Percentiles rank a stretch among this genome's conserved stretches.
phyloP scores from a whole-genome alignment of 2,329 filamentous ascomycete species.

The Trichoderma asperellum region DNA sequence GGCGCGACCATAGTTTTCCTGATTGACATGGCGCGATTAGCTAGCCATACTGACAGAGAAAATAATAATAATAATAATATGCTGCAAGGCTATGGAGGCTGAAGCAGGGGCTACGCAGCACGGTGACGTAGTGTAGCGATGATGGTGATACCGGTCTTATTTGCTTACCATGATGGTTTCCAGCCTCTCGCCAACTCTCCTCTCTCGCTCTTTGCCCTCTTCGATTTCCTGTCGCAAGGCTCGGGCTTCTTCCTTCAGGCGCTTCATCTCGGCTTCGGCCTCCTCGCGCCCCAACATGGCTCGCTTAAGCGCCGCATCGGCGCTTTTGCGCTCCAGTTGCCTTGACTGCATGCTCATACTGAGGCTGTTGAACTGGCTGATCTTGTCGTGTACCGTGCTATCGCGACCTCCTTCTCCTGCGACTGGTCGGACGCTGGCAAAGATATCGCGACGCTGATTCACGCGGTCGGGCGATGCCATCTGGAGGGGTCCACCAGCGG shows the following conservation, averaged over 20 bases:
- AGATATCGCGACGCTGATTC: slow-evolving; percentile 53
- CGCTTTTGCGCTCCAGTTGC: slow-evolving; percentile 65
- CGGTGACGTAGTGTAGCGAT: slow-evolving; percentile 1
- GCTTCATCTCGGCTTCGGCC: slow-evolving; percentile 69
- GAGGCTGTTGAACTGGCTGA: slow-evolving; percentile 73
- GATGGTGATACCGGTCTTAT: not conserved
- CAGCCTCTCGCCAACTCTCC: slow-evolving; percentile 66
- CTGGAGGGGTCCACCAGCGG: slow-evolving; percentile 60
- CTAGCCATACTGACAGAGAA: not conserved
- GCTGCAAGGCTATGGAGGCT: not conserved
- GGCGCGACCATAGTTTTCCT: slow-evolving; percentile 72
- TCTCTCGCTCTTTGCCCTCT: slow-evolving; percentile 67
- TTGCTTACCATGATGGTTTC: slow-evolving; percentile 69
- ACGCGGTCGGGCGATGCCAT: slow-evolving; percentile 66
- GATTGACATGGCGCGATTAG: not conserved
- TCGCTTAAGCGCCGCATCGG: slow-evolving; percentile 67
- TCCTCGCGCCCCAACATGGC: slow-evolving; percentile 72
- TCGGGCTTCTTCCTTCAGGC: slow-evolving; percentile 63
- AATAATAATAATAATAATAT: not conserved
- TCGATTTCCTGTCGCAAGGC: slow-evolving; percentile 62
- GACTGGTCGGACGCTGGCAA: slow-evolving; percentile 41
- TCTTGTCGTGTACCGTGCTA: slow-evolving; percentile 67
- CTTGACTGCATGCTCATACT: slow-evolving; percentile 64
- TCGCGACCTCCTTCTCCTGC: slow-evolving; percentile 49
- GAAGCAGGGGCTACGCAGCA: not conserved